Evolutionary conservation across 2,329 filamentous ascomycete species (phyloP), one percentile per base, ranked within the genome.

Genomic region (Graphilbum sp.): DNA sequence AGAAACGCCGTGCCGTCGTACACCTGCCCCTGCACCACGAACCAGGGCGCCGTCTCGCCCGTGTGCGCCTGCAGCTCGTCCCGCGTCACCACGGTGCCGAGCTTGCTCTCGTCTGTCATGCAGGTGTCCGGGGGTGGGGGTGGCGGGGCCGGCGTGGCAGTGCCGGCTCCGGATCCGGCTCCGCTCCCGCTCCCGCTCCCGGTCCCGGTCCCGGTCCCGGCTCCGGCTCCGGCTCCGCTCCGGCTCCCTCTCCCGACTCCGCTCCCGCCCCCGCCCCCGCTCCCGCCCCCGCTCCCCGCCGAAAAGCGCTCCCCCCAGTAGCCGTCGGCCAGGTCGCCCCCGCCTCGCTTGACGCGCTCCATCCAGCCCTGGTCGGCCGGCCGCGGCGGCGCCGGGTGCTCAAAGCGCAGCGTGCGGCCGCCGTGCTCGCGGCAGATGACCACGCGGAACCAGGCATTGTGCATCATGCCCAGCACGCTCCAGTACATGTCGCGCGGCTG

Each of bases 391-490:
- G 85, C 92, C 0, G 87, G 87, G 49, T 95, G 87, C 54, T 94
- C 86, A 47, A 95, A 95, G 6, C 72, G 67, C 32, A 94, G 58
- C 8, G 52, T 57, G 15, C 71, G 63, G 0, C 64, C 66, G 15
- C 72, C 64, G 0, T 63, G 66, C 42, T 87, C 76, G 40, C 75
- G 76, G 37, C 74, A 71, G 39, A 95, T 80, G 2, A 76, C 72
- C 1, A 95, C 70, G 5, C 87, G 69, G 55, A 80, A 95, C 87
- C 87, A 95, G 0, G 84, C 82, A 49, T 94, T 94, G 58, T 94
- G 94, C 87, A 95, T 94, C 87, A 95, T 95, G 0, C 87, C 86
- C 30, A 94, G 61, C 2, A 93, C 85, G 43, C 75, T 86, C 87
- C 87, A 95, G 59, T 94, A 94, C 83, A 94, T 90, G 50, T 95